Conservation (phyloP, 1,284 basidiomycete species). For the Cryptococcus floricola region DNA sequence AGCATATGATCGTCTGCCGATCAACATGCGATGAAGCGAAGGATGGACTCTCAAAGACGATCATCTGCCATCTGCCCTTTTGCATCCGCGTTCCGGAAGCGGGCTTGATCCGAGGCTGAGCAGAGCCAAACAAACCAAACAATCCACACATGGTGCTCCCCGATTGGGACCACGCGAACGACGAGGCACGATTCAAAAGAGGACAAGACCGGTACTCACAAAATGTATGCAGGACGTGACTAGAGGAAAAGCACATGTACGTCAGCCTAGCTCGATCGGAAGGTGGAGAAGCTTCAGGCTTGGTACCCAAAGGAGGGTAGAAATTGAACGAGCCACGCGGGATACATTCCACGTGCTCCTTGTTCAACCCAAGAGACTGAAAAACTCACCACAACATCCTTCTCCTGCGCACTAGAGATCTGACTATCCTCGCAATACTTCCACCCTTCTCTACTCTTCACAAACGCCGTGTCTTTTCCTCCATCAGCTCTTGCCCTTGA, state of each 20-base stretch:
- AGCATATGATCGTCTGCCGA: too few species aligned
- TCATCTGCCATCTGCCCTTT: too few species aligned
- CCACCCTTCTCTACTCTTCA: conserved; percentile 70
- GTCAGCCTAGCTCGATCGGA: background rate
- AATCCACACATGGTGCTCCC: background rate
- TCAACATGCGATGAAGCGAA: too few species aligned
- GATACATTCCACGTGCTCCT: too few species aligned
- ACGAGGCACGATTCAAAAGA: background rate
- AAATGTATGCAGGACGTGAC: conserved; percentile 80
- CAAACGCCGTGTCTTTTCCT: conserved; percentile 76
- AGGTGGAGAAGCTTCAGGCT: background rate
- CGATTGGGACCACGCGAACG: background rate
- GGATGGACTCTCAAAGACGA: too few species aligned
- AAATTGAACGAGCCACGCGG: background rate
- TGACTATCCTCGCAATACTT: conserved; percentile 82
- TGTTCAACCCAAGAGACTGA: background rate
- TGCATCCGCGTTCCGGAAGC: too few species aligned
- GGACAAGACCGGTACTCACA: conserved; percentile 53
- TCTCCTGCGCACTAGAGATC: conserved; percentile 63
- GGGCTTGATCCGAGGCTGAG: too few species aligned
- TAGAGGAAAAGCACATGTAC: conserved; percentile 38
- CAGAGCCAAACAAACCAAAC: background rate
- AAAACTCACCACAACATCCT: conserved; percentile 74
- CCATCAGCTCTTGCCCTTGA: background rate
- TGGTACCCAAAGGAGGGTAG: background rate